A percentile compares a stretch with the other conserved stretches of the same genome.
Conservation (phyloP, 352 stramenopile genomes). For the Phytopythium boreale region DNA sequence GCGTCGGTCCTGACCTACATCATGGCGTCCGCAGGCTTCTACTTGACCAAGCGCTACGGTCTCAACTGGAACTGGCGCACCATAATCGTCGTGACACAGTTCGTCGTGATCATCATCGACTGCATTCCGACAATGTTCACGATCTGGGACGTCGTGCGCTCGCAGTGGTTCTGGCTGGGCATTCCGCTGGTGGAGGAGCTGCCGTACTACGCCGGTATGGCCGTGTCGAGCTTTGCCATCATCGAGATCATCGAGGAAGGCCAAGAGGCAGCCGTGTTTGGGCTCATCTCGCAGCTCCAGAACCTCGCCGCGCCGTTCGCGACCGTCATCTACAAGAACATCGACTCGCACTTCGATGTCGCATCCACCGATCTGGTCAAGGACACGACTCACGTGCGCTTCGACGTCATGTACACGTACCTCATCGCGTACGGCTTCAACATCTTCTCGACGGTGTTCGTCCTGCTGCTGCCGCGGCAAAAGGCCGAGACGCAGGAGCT, state of each 20-base stretch:
- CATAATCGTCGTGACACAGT: constrained; percentile 33
- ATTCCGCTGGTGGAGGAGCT: constrained; percentile 39
- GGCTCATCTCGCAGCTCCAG: constrained; percentile 37
- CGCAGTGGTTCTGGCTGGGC: constrained; percentile 56
- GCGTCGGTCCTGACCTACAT: constrained; percentile 26
- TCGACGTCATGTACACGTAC: constrained; percentile 35
- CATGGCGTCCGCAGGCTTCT: constrained; percentile 25
- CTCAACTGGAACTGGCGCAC: constrained; percentile 45
- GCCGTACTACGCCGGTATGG: constrained; percentile 31
- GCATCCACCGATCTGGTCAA: constrained; percentile 22
- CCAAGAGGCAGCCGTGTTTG: constrained; percentile 47
- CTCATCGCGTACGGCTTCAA: constrained; percentile 40
- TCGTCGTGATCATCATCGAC: constrained; percentile 34
- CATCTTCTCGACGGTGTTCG: constrained; percentile 29
- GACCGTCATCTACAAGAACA: constrained; percentile 47
- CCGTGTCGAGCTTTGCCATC: constrained; percentile 40
- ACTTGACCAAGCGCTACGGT: constrained; percentile 29
- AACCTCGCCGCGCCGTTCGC: constrained; percentile 38
- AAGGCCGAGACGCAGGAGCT: constrained; percentile 42
- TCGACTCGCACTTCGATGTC: constrained; percentile 43
- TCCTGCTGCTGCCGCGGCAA: constrained; percentile 36
- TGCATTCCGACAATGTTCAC: constrained; percentile 41
- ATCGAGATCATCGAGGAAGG: constrained; percentile 45
- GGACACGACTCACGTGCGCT: constrained; percentile 24
- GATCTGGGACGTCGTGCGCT: constrained; percentile 46